Base-by-base conservation (phyloP, 2,329 filamentous ascomycete species). In the Scedosporium minutisporum region DNA sequence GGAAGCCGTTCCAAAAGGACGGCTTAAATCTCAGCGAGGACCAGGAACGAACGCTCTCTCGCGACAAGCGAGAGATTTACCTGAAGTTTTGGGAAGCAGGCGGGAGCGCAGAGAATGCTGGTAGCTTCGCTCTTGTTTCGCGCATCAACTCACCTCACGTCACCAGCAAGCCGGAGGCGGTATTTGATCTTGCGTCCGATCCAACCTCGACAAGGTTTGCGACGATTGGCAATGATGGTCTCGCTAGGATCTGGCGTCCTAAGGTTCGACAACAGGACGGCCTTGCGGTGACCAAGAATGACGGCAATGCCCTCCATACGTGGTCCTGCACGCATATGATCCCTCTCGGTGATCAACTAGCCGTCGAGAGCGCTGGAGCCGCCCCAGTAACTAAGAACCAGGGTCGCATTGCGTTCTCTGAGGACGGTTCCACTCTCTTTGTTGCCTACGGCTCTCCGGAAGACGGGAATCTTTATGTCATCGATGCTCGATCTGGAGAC, bases 51-150 rank as follows among this genome's bases (percentile, higher is more conserved):
- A 80, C 76, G 60, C 80, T 84, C 63, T 74, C 78, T 33, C 75
- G 76, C 38, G 80, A 81, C 65, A 80, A 78, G 65, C 82, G 82
- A 53, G 93, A 97, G 71, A 84, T 92, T 0, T 90, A 89, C 69
- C 79, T 99, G 59, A 97, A 96, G 71, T 95, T 99, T 72, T 99
- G 95, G 95, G 76, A 87, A 72, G 74, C 89, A 75, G 85, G 84
- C 75, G 70, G 78, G 69, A 69, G 79, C 69, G 70, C 79, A 70
- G 71, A 83, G 70, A 70, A 77, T 68, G 23, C 62, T 23, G 33
- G 53, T n/a, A 70, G 77, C 68, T 91, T 95, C 80, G 86, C 90
- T 65, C 79, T 99, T 10, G 86, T 91, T 60, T 89, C 92, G 2
- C 86, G 93, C 64, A 85, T 97, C 62, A 92, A 96, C 71, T 83